Evolutionary conservation across 1,284 basidiomycete genomes (phyloP).

Genomic region (Ceratobasidium papillatum): DNA sequence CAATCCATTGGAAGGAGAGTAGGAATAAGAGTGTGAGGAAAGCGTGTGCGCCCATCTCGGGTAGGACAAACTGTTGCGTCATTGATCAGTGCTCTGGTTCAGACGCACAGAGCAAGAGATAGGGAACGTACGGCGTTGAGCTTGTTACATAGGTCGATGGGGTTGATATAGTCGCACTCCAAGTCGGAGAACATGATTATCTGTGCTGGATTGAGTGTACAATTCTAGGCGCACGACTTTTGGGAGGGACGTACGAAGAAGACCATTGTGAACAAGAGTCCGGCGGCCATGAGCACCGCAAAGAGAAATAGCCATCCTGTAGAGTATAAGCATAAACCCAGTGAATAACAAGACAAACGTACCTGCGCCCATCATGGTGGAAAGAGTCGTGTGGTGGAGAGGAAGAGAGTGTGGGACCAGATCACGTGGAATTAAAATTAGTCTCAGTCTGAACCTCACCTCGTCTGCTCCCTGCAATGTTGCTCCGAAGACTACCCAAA

Average conservation of each 20-base stretch:
- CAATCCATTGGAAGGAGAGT: constrained; percentile 94
- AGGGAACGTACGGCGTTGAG: constrained; percentile 84
- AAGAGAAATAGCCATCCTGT: constrained; percentile 94
- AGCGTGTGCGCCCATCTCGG: constrained; percentile 95
- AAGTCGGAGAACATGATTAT: constrained; percentile 99
- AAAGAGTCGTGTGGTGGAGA: constrained; percentile 31
- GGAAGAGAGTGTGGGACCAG: constrained; percentile 24
- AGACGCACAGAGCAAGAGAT: constrained; percentile 39
- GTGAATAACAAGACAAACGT: background rate
- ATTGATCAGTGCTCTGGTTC: background rate
- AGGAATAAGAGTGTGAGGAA: constrained; percentile 89
- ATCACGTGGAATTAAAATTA: constrained; percentile 33
- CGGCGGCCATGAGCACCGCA: constrained; percentile 91
- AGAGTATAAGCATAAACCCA: background rate
- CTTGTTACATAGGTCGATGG: constrained; percentile 99
- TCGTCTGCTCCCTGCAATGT: constrained; percentile 9
- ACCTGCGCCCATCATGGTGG: constrained; percentile 41
- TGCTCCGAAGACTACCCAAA: constrained; percentile 35
- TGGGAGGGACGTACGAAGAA: constrained; percentile 85
- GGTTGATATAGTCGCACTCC: constrained; percentile 99
- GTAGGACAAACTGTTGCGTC: constrained; percentile 87
- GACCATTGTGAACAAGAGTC: constrained; percentile 95
- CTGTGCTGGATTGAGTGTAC: constrained; percentile 57
- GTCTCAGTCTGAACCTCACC: constrained; percentile 1
- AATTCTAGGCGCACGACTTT: constrained; percentile 20